Evolutionary conservation across 1,284 basidiomycete genomes (phyloP).

Genomic region (Naganishia sp.): DNA sequence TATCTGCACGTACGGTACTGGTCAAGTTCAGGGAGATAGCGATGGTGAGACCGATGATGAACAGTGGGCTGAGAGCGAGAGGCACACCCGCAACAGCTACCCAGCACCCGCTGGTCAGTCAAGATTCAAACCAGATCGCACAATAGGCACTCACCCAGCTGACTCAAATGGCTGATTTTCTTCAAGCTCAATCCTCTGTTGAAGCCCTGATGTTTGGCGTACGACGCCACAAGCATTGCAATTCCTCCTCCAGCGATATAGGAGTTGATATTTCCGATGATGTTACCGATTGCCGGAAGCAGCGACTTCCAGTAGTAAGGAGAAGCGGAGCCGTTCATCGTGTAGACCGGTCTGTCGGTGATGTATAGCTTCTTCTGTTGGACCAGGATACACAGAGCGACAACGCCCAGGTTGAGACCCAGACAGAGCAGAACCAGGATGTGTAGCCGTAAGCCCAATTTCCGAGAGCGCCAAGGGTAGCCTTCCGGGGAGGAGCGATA

Average conservation of each 20-base stretch:
- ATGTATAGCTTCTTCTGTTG: slow-evolving; percentile 17
- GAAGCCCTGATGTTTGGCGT: slow-evolving; percentile 26
- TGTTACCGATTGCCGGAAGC: slow-evolving; percentile 14
- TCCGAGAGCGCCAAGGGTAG: slow-evolving; percentile 26
- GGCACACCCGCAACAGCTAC: slow-evolving; percentile 13
- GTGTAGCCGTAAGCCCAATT: slow-evolving; percentile 4
- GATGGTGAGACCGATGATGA: slow-evolving; percentile 11
- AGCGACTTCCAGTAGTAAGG: slow-evolving; percentile 24
- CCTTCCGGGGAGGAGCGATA: slow-evolving; percentile 23
- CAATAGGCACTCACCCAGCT: slow-evolving; percentile 8
- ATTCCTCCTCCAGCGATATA: slow-evolving; percentile 20
- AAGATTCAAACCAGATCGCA: no score
- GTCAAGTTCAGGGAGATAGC: slow-evolving; percentile 7
- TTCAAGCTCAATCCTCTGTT: slow-evolving; percentile 20
- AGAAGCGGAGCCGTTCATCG: slow-evolving; percentile 4
- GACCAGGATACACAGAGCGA: slow-evolving; percentile 13
- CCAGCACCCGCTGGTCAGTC: no score
- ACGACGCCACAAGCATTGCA: slow-evolving; percentile 17
- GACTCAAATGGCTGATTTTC: slow-evolving; percentile 12
- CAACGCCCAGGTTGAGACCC: slow-evolving; percentile 13
- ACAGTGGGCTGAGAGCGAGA: slow-evolving; percentile 3
- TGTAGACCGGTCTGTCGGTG: slow-evolving; percentile 20
- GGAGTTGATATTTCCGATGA: slow-evolving; percentile 18
- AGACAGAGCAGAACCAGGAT: slow-evolving; percentile 15
- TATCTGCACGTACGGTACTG: slow-evolving; percentile 1